These are phyloP conservation scores for Bromus sterilis DNA, from an alignment of 176 grass and related monocot genomes.

Conservation along the genomic window DNA sequence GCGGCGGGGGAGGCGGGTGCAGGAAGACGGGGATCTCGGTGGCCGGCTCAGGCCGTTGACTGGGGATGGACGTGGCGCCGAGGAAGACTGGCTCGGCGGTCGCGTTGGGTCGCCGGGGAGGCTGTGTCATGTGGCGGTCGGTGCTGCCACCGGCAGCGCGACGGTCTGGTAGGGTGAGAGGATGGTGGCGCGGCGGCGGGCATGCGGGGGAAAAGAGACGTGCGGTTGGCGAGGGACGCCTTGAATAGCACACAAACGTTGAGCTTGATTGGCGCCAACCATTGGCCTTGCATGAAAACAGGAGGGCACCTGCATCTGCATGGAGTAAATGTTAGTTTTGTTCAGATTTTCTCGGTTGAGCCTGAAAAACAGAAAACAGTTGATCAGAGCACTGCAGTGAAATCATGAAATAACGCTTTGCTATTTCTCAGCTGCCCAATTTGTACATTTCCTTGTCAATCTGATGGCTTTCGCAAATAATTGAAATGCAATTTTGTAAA, in stretches of 20 bases:
- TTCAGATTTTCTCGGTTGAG: neutral
- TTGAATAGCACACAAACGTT: neutral
- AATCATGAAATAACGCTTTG: neutral
- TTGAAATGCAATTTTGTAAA: no score
- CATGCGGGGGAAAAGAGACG: constrained; percentile 1
- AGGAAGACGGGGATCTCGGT: neutral
- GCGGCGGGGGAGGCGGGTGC: neutral
- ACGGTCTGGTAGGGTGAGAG: neutral
- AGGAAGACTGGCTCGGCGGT: constrained; percentile 14
- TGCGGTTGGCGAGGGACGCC: neutral
- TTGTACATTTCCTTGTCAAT: no score
- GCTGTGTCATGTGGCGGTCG: constrained; percentile 53
- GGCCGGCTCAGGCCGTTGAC: neutral
- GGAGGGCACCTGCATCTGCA: neutral
- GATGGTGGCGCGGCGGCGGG: neutral
- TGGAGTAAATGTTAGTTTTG: neutral
- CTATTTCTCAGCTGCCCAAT: no score
- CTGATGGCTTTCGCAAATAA: no score
- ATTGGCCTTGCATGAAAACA: constrained; percentile 20
- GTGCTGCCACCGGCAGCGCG: constrained; percentile 14
- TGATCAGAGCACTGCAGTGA: neutral
- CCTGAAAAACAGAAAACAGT: neutral
- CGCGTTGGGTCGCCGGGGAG: constrained; percentile 20
- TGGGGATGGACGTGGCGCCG: constrained; percentile 1
- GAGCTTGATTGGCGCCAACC: neutral